Evolutionary conservation across 805 yeast genomes (phyloP).

Genomic region (Yamadazyma endophytica): DNA sequence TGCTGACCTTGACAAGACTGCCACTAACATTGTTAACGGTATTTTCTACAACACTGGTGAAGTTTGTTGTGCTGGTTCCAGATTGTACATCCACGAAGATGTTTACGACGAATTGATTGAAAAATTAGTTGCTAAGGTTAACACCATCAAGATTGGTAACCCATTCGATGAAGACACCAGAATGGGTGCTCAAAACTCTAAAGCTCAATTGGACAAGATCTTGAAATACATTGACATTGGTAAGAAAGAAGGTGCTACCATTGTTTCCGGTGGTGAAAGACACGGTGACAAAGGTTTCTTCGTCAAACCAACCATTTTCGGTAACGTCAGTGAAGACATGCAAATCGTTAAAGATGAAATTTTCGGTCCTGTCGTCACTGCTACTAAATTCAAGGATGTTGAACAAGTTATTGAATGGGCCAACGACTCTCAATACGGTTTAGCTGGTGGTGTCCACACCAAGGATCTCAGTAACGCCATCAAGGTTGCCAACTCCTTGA

Average conservation of each 20-base stretch:
- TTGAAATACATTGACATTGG: conserved; percentile 75
- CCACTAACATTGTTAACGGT: conserved; percentile 71
- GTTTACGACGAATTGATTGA: conserved; percentile 73
- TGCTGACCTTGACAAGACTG: conserved; percentile 73
- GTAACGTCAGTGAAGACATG: conserved; percentile 72
- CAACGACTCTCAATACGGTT: conserved; percentile 78
- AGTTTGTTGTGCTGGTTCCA: conserved; percentile 92
- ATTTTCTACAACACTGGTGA: conserved; percentile 94
- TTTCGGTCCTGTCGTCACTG: conserved; percentile 90
- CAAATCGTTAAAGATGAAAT: conserved; percentile 83
- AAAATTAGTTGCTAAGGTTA: conserved; percentile 57
- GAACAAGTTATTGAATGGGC: conserved; percentile 79
- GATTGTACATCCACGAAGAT: conserved; percentile 82
- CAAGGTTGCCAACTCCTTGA: conserved; percentile 66
- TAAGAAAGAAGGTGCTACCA: conserved; percentile 76
- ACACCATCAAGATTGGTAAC: conserved; percentile 64
- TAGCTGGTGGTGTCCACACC: conserved; percentile 90
- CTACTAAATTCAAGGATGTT: conserved; percentile 73
- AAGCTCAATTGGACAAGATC: conserved; percentile 73
- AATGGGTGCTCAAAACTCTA: conserved; percentile 93
- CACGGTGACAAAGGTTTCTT: conserved; percentile 67
- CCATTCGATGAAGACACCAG: conserved; percentile 74
- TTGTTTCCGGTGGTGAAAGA: conserved; percentile 81
- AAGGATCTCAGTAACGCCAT: conserved; percentile 68
- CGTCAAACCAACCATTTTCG: conserved; percentile 79